Conservation (phyloP, 2,329 filamentous ascomycete genomes). For the Keithomyces neogunnii region DNA sequence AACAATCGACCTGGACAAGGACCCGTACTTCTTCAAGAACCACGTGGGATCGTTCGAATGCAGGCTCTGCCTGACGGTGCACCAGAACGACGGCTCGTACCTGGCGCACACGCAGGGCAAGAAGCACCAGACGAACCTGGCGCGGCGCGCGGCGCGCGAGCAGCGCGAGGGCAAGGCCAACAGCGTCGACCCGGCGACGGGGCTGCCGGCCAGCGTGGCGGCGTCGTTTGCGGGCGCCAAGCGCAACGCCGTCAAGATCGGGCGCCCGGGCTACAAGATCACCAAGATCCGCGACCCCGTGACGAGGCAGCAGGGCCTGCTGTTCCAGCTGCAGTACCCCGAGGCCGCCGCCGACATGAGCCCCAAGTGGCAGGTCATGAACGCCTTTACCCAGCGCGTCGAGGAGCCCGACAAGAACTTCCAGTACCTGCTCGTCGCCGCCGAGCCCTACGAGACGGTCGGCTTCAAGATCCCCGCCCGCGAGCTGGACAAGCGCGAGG, state of each 20-base stretch:
- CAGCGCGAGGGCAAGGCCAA: constrained; percentile 76
- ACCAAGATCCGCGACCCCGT: constrained; percentile 89
- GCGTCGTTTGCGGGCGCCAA: constrained; percentile 61
- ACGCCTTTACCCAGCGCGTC: constrained; percentile 89
- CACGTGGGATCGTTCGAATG: constrained; percentile 98
- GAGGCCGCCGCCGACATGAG: constrained; percentile 70
- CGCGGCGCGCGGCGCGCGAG: constrained; percentile 89
- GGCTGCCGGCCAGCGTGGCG: constrained; percentile 65
- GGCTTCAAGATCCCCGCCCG: constrained; percentile 91
- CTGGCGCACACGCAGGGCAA: constrained; percentile 97
- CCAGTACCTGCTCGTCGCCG: constrained; percentile 90
- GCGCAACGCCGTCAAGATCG: constrained; percentile 88
- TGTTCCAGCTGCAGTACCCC: constrained; percentile 96
- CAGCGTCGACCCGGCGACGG: constrained; percentile 54
- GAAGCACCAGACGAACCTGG: constrained; percentile 98
- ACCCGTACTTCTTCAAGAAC: constrained; percentile 99
- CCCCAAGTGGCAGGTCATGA: constrained; percentile 93
- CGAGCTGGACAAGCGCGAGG: constrained; percentile 84
- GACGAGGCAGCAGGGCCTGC: constrained; percentile 76
- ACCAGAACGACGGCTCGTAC: constrained; percentile 98
- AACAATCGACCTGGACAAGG: constrained; percentile 97
- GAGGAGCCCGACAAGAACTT: constrained; percentile 91
- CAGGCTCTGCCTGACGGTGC: constrained; percentile 89
- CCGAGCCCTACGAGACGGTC: constrained; percentile 96
- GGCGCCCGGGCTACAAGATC: constrained; percentile 93